Evolutionary conservation across 352 stramenopile species (phyloP).

Genomic region (Globisporangium sylvaticum): DNA sequence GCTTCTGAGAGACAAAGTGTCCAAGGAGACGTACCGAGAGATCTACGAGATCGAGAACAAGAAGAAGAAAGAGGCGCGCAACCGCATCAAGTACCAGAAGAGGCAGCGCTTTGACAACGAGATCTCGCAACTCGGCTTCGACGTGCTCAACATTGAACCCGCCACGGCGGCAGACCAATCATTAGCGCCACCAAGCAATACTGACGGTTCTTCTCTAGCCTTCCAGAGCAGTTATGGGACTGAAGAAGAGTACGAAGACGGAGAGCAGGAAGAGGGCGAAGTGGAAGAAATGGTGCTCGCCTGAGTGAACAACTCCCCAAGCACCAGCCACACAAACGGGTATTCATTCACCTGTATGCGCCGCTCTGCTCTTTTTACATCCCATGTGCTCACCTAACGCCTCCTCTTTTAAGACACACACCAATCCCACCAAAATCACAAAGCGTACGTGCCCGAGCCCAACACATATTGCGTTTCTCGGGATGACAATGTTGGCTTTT

Average conservation of each 20-base stretch:
- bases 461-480: constrained; percentile 2
- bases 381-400: neutral
- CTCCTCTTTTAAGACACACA: neutral
- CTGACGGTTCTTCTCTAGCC: neutral
- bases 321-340: neutral
- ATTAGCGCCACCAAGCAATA: neutral
- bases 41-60: constrained; percentile 75
- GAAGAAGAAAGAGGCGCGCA: constrained; percentile 75
- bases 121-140: constrained; percentile 50
- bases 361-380: neutral
- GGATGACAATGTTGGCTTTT: neutral
- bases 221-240: neutral
- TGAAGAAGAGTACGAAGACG: neutral
- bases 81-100: constrained; percentile 36
- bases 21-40: constrained; percentile 60
- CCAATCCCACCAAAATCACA: neutral
- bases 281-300: constrained; percentile 31
- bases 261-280: constrained; percentile 30
- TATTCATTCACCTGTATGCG: neutral
- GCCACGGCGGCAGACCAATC: neutral
- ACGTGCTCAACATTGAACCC: constrained; percentile 39
- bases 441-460: constrained; percentile 3
- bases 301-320: neutral
- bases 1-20: constrained; percentile 59
- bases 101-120: constrained; percentile 62